A percentile compares a stretch with the other conserved stretches of the same genome.
Evolutionary conservation across 2,329 filamentous ascomycete genomes (phyloP).

Genomic region (Nigrograna mackinnonii): DNA sequence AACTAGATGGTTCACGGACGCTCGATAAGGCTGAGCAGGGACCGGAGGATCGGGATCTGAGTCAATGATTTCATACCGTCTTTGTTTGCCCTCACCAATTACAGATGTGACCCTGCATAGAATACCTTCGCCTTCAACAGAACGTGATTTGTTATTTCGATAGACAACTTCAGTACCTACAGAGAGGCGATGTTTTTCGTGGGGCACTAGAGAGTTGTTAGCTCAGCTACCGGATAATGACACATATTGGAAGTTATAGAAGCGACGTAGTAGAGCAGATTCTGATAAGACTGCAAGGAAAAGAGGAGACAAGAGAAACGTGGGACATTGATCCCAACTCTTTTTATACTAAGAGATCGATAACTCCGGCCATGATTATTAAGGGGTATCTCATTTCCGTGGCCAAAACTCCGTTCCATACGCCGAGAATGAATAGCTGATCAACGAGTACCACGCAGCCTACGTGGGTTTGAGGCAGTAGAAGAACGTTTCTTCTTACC

Average conservation of each 20-base stretch:
- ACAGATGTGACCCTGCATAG: slow-evolving; percentile 54
- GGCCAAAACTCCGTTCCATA: no score
- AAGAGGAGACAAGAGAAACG: no score
- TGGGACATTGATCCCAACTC: no score
- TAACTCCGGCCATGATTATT: no score
- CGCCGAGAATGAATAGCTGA: neutral
- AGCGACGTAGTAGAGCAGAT: no score
- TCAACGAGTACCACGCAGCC: slow-evolving; percentile 8
- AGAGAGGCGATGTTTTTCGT: slow-evolving; percentile 35
- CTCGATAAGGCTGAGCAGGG: slow-evolving; percentile 46
- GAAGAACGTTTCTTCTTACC: slow-evolving; percentile 38
- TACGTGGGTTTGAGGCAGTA: neutral
- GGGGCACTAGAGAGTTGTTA: no score
- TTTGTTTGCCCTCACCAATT: slow-evolving; percentile 58
- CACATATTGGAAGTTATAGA: no score
- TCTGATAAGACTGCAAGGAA: no score
- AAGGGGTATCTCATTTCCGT: no score
- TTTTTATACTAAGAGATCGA: no score
- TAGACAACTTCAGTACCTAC: slow-evolving; percentile 55
- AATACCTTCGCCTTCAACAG: slow-evolving; percentile 54
- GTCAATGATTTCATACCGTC: slow-evolving; percentile 58
- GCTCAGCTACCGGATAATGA: no score
- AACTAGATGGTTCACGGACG: slow-evolving; percentile 50
- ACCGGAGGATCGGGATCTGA: slow-evolving; percentile 47
- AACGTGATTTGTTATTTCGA: slow-evolving; percentile 46